These are phyloP conservation scores for Lablab purpureus DNA, from an alignment of 306 rosid genomes.

Conservation along the genomic window DNA sequence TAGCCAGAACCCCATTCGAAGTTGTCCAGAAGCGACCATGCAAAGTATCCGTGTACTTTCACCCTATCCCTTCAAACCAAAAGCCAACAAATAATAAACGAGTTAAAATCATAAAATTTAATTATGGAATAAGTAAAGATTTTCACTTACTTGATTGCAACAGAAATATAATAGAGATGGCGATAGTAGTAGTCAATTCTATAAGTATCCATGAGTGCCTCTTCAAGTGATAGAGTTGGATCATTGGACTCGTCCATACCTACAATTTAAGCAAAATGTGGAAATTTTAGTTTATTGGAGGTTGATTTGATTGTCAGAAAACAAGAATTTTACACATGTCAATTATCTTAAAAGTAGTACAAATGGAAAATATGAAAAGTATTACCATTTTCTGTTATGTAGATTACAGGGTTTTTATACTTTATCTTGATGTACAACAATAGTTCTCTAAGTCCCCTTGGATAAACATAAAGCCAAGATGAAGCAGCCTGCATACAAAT, in stretches of 20 bases:
- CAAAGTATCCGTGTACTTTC: constrained; percentile 64
- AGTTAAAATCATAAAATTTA: not conserved
- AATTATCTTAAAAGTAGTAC: constrained; percentile 5
- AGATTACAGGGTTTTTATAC: constrained; percentile 64
- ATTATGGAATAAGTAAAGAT: constrained; percentile 15
- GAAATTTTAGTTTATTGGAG: not conserved
- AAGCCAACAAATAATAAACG: not conserved
- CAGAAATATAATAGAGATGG: constrained; percentile 63
- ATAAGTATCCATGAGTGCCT: constrained; percentile 57
- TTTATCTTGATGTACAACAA: constrained; percentile 54
- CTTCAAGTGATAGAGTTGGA: constrained; percentile 50
- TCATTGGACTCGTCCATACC: constrained; percentile 67
- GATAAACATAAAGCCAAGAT: constrained; percentile 60
- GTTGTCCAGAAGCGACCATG: constrained; percentile 72
- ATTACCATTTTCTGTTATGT: constrained; percentile 77
- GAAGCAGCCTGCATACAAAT: constrained; percentile 59
- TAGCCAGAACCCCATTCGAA: constrained; percentile 66
- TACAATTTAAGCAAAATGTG: constrained; percentile 24
- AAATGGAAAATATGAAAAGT: not conserved
- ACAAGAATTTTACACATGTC: not conserved
- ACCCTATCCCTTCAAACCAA: constrained; percentile 53
- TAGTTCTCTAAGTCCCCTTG: constrained; percentile 59
- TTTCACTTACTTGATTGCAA: constrained; percentile 60
- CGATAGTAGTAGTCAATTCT: constrained; percentile 61
- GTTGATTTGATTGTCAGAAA: not conserved